Base-by-base conservation (phyloP, 495 filamentous ascomycete species). In the Lichenothelia convexa region DNA sequence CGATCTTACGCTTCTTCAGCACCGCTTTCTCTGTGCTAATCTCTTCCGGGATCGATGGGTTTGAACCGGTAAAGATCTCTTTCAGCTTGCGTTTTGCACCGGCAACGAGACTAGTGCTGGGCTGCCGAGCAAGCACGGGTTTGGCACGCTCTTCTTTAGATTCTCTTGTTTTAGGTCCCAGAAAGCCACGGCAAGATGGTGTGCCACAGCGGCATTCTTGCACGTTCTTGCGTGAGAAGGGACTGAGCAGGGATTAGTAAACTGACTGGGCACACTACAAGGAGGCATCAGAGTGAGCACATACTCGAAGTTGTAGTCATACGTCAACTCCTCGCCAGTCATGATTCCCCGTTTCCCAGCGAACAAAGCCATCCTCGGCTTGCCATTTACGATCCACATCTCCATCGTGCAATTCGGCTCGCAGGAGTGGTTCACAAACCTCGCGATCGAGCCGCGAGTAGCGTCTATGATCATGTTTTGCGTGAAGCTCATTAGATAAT, bases 401-500 rank as follows among this genome's bases (percentile, higher is more conserved):
- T 86, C 77, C 80, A 97, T 94, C 19, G 75, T 67, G 55, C 87
- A 95, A 56, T 97, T 97, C n/a, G 89, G 89, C 41, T 79, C 73
- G 55, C 89, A 97, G 3, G 85, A 93, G 50, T 97, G 89, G 49
- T 97, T 97, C 55, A 95, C 84, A 60, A 97, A 97, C 38, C 89
- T 75, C 43, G 89, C 91, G 56, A 94, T 91, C 38, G 80, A 89
- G 45, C 89, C 89, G 35, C 81, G 77, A 32, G 86, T 94, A 17
- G 86, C 89, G 58, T 97, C 89, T 43, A 97, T 92, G 48, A 95
- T 93, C 80, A 95, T 91, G 59, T 87, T 84, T 54, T 95, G 84
- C 48, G 94, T 82, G 53, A 94, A 93, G 24, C 80, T 81, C 89
- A 97, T 97, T 30, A 97, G 60, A 55, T 97, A 97, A 47, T 93